phyloP scores from a whole-genome alignment of 2,329 filamentous ascomycete genomes.

The Fusarium sp. region DNA sequence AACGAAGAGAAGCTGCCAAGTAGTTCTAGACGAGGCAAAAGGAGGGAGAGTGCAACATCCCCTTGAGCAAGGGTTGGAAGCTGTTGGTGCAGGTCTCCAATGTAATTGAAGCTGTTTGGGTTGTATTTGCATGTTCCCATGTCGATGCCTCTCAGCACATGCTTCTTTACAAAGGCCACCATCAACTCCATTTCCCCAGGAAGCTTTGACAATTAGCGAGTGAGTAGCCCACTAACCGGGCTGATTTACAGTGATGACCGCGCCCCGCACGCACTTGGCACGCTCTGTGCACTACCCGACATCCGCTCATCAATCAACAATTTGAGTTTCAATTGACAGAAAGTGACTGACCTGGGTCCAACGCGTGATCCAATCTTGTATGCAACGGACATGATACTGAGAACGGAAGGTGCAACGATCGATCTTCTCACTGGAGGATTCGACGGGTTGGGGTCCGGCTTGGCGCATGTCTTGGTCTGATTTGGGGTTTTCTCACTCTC shows the following conservation, averaged over 20 bases:
- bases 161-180: background rate
- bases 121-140: background rate
- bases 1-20: constrained; percentile 15
- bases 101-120: background rate
- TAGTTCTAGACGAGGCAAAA: constrained; percentile 9
- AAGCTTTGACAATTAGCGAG: background rate
- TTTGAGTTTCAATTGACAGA: background rate
- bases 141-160: too few species aligned
- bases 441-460: constrained; percentile 12
- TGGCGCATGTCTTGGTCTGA: constrained; percentile 17
- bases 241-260: background rate
- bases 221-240: background rate
- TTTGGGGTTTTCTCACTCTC: background rate
- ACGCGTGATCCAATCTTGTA: constrained; percentile 28
- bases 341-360: background rate
- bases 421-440: constrained; percentile 22
- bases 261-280: constrained; percentile 32
- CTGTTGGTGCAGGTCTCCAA: background rate
- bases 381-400: constrained; percentile 27
- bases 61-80: background rate
- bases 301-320: background rate
- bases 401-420: constrained; percentile 39
- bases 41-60: background rate
- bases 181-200: constrained; percentile 1
- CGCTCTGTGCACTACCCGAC: constrained; percentile 24